phyloP scores from a whole-genome alignment of 192 early-diverging fungal genomes.

The Diversispora epigaea region DNA sequence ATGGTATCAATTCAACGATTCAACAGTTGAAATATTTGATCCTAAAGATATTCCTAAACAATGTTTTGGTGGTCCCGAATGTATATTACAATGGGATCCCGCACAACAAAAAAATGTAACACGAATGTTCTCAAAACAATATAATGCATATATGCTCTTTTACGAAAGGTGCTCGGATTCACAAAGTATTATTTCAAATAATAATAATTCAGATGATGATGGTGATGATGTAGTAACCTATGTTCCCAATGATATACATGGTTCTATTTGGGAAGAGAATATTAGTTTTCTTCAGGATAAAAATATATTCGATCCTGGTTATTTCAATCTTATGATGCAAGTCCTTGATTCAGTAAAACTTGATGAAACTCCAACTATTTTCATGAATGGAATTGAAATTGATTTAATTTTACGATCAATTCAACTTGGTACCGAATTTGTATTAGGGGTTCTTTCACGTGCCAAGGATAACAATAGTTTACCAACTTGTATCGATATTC shows the following conservation, averaged over 20 bases:
- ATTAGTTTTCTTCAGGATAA: constrained; percentile 39
- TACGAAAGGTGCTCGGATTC: constrained; percentile 39
- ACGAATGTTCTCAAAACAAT: constrained; percentile 44
- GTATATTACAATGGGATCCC: constrained; percentile 41
- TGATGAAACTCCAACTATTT: not conserved
- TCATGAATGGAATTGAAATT: not conserved
- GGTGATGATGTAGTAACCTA: not conserved
- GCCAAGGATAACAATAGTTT: constrained; percentile 41
- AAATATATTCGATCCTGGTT: constrained; percentile 43
- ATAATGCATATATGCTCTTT: constrained; percentile 58
- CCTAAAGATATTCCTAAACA: constrained; percentile 45
- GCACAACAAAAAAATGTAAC: constrained; percentile 40
- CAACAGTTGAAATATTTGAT: constrained; percentile 52
- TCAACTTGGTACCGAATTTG: constrained; percentile 41
- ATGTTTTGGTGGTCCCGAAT: constrained; percentile 48
- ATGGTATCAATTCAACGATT: constrained; percentile 60
- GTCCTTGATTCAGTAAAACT: constrained; percentile 33
- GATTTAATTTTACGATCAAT: constrained; percentile 36
- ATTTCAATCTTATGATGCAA: constrained; percentile 43
- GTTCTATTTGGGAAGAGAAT: constrained; percentile 43
- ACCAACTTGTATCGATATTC: constrained; percentile 41
- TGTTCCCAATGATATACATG: constrained; percentile 39
- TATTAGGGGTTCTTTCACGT: constrained; percentile 42
- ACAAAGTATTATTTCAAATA: not conserved
- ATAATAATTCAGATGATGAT: no score